Evolutionary conservation across 1,139 yeast species (phyloP).

Genomic region (Candida sp.): DNA sequence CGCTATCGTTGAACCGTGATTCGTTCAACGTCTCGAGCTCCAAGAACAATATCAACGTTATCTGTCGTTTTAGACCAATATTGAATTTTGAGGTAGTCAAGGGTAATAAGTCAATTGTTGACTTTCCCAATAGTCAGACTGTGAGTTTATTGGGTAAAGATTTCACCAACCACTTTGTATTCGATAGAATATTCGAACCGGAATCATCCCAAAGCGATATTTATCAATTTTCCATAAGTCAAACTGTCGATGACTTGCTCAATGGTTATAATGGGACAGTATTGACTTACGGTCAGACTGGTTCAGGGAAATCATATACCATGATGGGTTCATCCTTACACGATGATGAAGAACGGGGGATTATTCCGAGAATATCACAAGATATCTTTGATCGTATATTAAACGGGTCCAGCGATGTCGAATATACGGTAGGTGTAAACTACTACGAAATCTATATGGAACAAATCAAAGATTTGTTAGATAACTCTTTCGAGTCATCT

Average conservation of each 20-base stretch:
- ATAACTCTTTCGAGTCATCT: neutral
- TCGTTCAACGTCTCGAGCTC: neutral
- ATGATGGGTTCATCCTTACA: slow-evolving; percentile 69
- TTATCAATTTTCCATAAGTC: slow-evolving; percentile 56
- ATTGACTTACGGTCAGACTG: slow-evolving; percentile 87
- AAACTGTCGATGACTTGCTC: slow-evolving; percentile 64
- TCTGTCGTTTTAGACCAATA: slow-evolving; percentile 64
- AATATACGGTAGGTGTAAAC: slow-evolving; percentile 67
- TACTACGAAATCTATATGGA: slow-evolving; percentile 87
- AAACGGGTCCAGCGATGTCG: slow-evolving; percentile 50
- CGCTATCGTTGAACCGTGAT: neutral
- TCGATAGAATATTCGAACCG: slow-evolving; percentile 63
- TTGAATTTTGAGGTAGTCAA: slow-evolving; percentile 26
- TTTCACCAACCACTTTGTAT: slow-evolving; percentile 44
- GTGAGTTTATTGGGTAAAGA: slow-evolving; percentile 29
- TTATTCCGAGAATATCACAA: slow-evolving; percentile 72
- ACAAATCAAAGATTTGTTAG: slow-evolving; percentile 56
- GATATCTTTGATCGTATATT: slow-evolving; percentile 56
- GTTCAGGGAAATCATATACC: slow-evolving; percentile 83
- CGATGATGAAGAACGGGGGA: slow-evolving; percentile 44
- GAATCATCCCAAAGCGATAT: slow-evolving; percentile 54
- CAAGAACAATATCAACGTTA: slow-evolving; percentile 49
- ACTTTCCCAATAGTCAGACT: slow-evolving; percentile 21
- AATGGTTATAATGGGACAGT: slow-evolving; percentile 85
- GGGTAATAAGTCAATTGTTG: slow-evolving; percentile 11